Evolutionary conservation across 2,329 filamentous ascomycete genomes (phyloP), one percentile per base, ranked within the genome.

Genomic region (Aureobasidium sp.): DNA sequence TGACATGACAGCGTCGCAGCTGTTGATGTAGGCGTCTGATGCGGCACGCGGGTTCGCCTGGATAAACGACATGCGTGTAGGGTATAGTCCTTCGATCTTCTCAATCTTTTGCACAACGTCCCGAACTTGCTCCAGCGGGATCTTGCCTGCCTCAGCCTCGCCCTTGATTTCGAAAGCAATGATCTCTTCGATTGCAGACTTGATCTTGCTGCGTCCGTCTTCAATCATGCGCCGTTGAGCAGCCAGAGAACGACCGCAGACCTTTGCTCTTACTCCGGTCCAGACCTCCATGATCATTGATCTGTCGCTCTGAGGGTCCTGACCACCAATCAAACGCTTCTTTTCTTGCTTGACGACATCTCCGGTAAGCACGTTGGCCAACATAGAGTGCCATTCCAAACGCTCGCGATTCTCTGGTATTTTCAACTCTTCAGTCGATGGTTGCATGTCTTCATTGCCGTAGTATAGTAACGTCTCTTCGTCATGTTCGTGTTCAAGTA

Each of bases 271-370:
- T 36, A 97, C 83, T 8, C 91, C 93, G 49, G 97, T 78, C 92
- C 94, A 99, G 25, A 97, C 81, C 66, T 87, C 86, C n/a, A 78
- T 78, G 69, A 84, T 85, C 67, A 87, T 74, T 29, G 81, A 81
- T 71, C 90, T 89, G 62, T 87, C 84, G 36, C 85, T 84, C 69
- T 89, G 88, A 66, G 91, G 85, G 49, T 90, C 89, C 53, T 83
- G 80, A 66, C 90, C 87, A 49, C 91, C 92, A 67, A 95, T 94
- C 69, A 99, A 76, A 48, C 94, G 86, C 74, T 96, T 96, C 81
- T 99, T 99, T 77, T 99, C 94, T 74, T 99, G 94, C 69, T 91
- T 90, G 62, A 99, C 93, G 9, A 99, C 94, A 73, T 99, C 94
- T 66, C 94, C 94, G 1, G 92, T 97, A 67, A 99, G 78, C 4